A percentile compares a stretch with the other conserved stretches of the same genome.
Conservation (phyloP, 306 rosid genomes). For the Clitoria ternatea region DNA sequence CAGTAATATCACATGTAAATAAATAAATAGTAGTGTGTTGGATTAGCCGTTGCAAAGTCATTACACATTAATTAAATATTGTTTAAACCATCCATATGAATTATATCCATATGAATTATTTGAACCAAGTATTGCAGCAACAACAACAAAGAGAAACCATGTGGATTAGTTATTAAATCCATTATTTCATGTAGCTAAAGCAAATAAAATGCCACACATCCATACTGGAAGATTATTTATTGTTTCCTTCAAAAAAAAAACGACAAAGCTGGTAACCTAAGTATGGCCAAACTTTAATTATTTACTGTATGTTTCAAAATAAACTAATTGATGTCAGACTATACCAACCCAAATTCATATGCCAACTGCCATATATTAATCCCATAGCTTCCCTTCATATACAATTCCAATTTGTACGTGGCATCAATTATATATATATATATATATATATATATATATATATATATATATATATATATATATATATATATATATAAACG, state of each 20-base stretch:
- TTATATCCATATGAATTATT: too few relatives aligned
- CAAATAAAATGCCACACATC: not conserved
- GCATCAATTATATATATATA: too few relatives aligned
- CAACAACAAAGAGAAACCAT: too few relatives aligned
- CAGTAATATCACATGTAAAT: too few relatives aligned
- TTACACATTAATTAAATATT: too few relatives aligned
- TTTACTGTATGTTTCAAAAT: not conserved
- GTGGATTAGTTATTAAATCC: not conserved
- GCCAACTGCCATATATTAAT: not conserved
- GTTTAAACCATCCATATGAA: too few relatives aligned
- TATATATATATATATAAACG: too few relatives aligned
- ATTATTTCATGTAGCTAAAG: not conserved
- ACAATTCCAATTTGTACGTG: not conserved
- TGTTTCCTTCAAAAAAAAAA: not conserved
- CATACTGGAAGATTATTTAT: not conserved
- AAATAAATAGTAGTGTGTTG: too few relatives aligned
- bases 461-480: too few relatives aligned
- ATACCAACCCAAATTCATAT: not conserved
- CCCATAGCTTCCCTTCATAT: not conserved
- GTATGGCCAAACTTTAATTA: conserved; percentile 13
- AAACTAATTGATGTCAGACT: not conserved
- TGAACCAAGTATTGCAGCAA: not conserved
- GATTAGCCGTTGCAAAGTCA: too few relatives aligned
- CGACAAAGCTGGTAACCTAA: not conserved
- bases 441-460: too few relatives aligned